phyloP scores from a whole-genome alignment of 139 green algal genomes.

The Closterium sp. region DNA sequence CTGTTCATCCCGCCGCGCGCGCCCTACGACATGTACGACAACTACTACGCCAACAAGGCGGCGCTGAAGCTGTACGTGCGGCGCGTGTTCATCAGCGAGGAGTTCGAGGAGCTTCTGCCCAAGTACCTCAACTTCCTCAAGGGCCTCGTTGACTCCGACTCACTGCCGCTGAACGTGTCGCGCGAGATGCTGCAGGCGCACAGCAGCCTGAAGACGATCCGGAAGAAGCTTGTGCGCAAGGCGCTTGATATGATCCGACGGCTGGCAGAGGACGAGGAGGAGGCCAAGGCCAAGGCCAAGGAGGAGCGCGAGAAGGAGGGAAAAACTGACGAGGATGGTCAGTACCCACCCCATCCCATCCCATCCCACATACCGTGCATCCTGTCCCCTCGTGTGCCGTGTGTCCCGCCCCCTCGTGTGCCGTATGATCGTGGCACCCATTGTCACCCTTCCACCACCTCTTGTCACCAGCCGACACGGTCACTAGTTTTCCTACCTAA shows the following conservation, averaged over 20 bases:
- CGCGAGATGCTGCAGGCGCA: conserved; percentile 94
- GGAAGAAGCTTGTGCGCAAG: conserved; percentile 96
- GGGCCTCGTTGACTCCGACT: conserved; percentile 96
- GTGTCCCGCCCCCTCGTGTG: too few species aligned
- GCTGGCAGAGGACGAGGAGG: conserved; percentile 70
- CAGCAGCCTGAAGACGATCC: conserved; percentile 92
- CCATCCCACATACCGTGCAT: too few species aligned
- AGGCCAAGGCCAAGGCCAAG: conserved; percentile 41
- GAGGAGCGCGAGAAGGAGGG: conserved; percentile 51
- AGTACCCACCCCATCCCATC: neutral
- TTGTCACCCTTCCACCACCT: too few species aligned
- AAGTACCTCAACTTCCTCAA: conserved; percentile 73
- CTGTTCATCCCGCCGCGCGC: conserved; percentile 83
- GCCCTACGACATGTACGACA: conserved; percentile 77
- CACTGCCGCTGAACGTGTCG: conserved; percentile 88
- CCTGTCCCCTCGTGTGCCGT: too few species aligned
- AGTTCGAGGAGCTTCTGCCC: conserved; percentile 89
- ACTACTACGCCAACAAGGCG: conserved; percentile 83
- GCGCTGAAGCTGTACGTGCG: conserved; percentile 91
- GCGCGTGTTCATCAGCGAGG: conserved; percentile 92
- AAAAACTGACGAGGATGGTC: conserved; percentile 31
- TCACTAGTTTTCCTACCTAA: too few species aligned
- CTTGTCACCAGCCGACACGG: too few species aligned
- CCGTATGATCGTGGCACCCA: too few species aligned
- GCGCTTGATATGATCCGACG: conserved; percentile 90